phyloP scores from a whole-genome alignment of 2,329 filamentous ascomycete genomes.

The Botrytis aclada region DNA sequence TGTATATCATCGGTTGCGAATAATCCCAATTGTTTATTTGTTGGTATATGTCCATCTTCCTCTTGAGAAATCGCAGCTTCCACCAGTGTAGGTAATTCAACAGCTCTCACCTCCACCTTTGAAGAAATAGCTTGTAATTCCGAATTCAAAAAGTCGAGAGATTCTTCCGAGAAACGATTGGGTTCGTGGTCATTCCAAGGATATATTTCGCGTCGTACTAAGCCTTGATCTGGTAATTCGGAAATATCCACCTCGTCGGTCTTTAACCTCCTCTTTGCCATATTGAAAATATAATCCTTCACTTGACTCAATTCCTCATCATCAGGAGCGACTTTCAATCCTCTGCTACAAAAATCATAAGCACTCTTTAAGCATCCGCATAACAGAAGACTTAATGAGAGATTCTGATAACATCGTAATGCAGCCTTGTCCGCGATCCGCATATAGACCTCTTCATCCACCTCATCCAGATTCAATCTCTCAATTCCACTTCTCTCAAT shows the following conservation, averaged over 20 bases:
- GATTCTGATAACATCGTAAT: conserved; percentile 57
- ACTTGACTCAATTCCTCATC: conserved; percentile 56
- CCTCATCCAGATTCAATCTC: conserved; percentile 36
- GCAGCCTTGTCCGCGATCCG: conserved; percentile 50
- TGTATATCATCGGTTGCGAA: conserved; percentile 81
- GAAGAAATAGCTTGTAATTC: conserved; percentile 68
- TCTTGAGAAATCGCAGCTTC: conserved; percentile 49
- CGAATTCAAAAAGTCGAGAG: conserved; percentile 68
- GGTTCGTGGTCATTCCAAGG: conserved; percentile 67
- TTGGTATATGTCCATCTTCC: conserved; percentile 50
- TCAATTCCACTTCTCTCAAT: conserved; percentile 16
- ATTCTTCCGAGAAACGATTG: conserved; percentile 66
- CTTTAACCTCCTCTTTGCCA: conserved; percentile 49
- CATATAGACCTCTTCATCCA: conserved; percentile 39
- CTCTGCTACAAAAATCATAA: conserved; percentile 61
- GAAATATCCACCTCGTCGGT: conserved; percentile 46
- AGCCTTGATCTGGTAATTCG: conserved; percentile 64
- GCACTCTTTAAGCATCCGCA: conserved; percentile 69
- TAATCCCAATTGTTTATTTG: conserved; percentile 77
- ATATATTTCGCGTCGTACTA: conserved; percentile 68
- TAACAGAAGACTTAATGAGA: conserved; percentile 57
- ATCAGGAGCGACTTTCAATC: conserved; percentile 52
- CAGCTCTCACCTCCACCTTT: conserved; percentile 75
- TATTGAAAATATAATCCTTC: conserved; percentile 51
- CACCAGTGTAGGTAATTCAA: conserved; percentile 68